Evolutionary conservation across 2,329 filamentous ascomycete genomes (phyloP).

Genomic region (Claviceps arundinis): DNA sequence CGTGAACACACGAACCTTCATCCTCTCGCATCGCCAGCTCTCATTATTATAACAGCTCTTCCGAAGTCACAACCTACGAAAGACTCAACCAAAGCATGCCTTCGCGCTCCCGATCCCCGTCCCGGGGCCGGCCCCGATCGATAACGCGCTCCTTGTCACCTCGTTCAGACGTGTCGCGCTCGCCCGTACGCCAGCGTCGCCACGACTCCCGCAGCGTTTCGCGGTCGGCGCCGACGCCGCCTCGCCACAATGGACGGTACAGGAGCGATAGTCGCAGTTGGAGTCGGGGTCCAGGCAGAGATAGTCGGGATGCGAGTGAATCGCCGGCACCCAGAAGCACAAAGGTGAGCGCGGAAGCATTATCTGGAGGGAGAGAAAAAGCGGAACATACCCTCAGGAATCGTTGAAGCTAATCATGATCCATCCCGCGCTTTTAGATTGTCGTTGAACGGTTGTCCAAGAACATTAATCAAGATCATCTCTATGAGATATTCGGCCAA

Average conservation of each 20-base stretch:
- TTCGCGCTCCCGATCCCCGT: slow-evolving; percentile 17
- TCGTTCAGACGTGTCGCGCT: slow-evolving; percentile 21
- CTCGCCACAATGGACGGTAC: slow-evolving; percentile 21
- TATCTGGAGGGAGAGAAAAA: not conserved
- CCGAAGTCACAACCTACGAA: not conserved
- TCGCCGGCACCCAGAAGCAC: slow-evolving; percentile 32
- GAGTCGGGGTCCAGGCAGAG: slow-evolving; percentile 21
- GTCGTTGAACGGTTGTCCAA: slow-evolving; percentile 93
- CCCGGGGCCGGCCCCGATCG: slow-evolving; percentile 20
- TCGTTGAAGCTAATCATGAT: not conserved
- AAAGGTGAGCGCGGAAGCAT: slow-evolving; percentile 28
- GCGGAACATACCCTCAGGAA: not conserved
- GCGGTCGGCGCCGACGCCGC: slow-evolving; percentile 17
- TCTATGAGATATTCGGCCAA: slow-evolving; percentile 81
- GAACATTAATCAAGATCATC: slow-evolving; percentile 79
- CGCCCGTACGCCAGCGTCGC: slow-evolving; percentile 17
- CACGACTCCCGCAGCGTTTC: slow-evolving; percentile 22
- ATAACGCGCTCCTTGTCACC: slow-evolving; percentile 22
- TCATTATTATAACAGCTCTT: not conserved
- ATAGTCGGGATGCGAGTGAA: slow-evolving; percentile 23
- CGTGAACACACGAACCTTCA: not conserved
- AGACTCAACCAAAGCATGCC: slow-evolving; percentile 11
- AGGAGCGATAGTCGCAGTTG: slow-evolving; percentile 17
- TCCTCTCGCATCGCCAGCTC: not conserved
- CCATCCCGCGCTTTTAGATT: slow-evolving; percentile 42